A percentile compares a stretch with the other conserved stretches of the same genome.
These are phyloP conservation scores for Penicillium salamii DNA, from an alignment of 495 filamentous ascomycete species.

Conservation along the genomic window DNA sequence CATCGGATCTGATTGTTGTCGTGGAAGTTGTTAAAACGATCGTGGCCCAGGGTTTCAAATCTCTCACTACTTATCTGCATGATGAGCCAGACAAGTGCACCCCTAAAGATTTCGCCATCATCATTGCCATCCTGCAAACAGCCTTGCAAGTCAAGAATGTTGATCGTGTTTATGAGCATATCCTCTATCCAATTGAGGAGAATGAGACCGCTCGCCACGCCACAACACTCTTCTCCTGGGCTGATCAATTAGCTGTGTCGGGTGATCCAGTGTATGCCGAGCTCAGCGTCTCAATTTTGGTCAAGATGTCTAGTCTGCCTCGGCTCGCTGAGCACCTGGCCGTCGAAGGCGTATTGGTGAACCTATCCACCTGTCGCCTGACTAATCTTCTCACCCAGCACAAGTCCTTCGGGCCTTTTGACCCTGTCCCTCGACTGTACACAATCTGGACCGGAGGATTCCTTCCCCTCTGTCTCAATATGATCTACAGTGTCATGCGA, in stretches of 20 bases:
- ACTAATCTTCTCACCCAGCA: conserved; percentile 64
- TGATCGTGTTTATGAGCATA: conserved; percentile 51
- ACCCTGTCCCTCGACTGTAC: conserved; percentile 57
- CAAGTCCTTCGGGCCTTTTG: conserved; percentile 69
- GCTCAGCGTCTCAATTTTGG: conserved; percentile 78
- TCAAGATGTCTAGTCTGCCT: conserved; percentile 81
- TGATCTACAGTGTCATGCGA: conserved; percentile 75
- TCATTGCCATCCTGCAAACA: conserved; percentile 86
- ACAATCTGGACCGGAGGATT: conserved; percentile 85
- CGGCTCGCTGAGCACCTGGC: conserved; percentile 84
- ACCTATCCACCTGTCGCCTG: conserved; percentile 73
- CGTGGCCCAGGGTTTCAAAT: conserved; percentile 78
- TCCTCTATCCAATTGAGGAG: conserved; percentile 63
- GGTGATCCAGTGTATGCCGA: conserved; percentile 95
- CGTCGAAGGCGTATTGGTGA: conserved; percentile 73
- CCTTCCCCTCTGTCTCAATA: conserved; percentile 84
- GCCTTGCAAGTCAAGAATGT: conserved; percentile 62
- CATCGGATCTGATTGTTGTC: conserved; percentile 48
- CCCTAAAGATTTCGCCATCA: conserved; percentile 74
- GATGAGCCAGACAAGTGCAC: conserved; percentile 50
- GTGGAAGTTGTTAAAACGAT: conserved; percentile 72
- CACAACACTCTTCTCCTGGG: conserved; percentile 89
- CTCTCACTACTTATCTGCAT: conserved; percentile 73
- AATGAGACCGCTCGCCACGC: conserved; percentile 71
- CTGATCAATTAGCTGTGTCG: conserved; percentile 66